Evolutionary conservation across 1,284 basidiomycete genomes (phyloP), one percentile per base, ranked within the genome.

Genomic region (Cryptococcus wingfieldii): DNA sequence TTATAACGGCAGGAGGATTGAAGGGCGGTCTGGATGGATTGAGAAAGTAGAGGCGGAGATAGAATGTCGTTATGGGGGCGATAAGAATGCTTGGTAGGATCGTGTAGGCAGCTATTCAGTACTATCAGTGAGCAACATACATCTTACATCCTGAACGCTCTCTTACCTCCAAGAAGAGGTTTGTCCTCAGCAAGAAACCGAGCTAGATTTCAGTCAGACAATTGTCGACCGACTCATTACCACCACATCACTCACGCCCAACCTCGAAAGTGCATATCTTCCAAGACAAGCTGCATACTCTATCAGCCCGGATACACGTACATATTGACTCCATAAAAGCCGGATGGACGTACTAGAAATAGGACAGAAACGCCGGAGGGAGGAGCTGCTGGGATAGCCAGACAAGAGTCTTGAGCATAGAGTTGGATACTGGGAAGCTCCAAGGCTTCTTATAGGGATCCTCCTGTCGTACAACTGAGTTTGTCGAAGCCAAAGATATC

Each of bases 31-130:
- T 34, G 69, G 0, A 64, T 47, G 2, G 61, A 65, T 44, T 70
- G 70, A 75, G 65, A 50, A 75, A 65, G 56, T 69, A 72, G 2
- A 75, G 65, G 10, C 67, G 63, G 10, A 73, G 61, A 43, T 64
- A 73, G 19, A 69, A 34, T 16, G 62, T 13, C 0, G 63, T 53
- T 6, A 69, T 59, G 3, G 54, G 23, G 1, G 48, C 27, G 23
- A 75, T 65, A 19, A 62, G 47, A 2, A 56, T 18, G 1, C 58
- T 58, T 1, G 66, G 47, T 3, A 63, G 41, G 14, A 46, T 13
- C 0, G 48, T 38, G 56, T 72, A 74, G 0, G 59, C 6, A 1
- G 42, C 67, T 70, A 18, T 18, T 23, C 31, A 45, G 23, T 7
- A 28, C 6, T 47, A n/a, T 37, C n/a, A 9, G 27, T 50, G 34